Evolutionary conservation across 495 filamentous ascomycete genomes (phyloP).

Genomic region (Thozetella sp.): DNA sequence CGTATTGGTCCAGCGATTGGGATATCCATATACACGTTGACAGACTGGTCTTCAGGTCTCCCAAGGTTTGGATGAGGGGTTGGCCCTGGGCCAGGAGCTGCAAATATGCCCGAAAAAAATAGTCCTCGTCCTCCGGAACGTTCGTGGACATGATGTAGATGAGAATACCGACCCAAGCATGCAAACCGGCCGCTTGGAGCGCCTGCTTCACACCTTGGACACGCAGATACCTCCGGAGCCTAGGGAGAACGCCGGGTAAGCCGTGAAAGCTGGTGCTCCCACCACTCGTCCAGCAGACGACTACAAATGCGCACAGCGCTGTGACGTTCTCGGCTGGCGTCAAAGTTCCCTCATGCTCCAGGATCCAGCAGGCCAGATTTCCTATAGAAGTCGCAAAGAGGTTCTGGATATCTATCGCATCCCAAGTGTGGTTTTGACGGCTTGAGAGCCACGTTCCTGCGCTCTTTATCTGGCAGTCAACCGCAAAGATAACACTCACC

Average conservation of each 20-base stretch:
- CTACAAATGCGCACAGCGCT: slow-evolving; percentile 12
- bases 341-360: slow-evolving; percentile 6
- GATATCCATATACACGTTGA: slow-evolving; percentile 7
- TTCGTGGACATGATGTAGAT: slow-evolving; percentile 11
- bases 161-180: slow-evolving; percentile 14
- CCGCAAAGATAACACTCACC: slow-evolving; percentile 1
- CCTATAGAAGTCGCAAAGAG: slow-evolving; percentile 11
- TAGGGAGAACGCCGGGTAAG: slow-evolving; percentile 12
- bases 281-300: slow-evolving; percentile 12
- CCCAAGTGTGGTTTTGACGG: not conserved
- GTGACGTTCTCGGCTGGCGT: slow-evolving; percentile 12
- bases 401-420: slow-evolving; percentile 16
- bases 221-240: slow-evolving; percentile 9
- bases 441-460: slow-evolving; percentile 1
- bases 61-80: slow-evolving; percentile 5
- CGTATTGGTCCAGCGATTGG: too few relatives aligned
- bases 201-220: not conserved
- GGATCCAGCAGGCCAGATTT: slow-evolving; percentile 12
- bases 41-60: slow-evolving; percentile 6
- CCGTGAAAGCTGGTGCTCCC: slow-evolving; percentile 10
- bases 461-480: slow-evolving; percentile 11
- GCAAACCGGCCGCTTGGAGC: slow-evolving; percentile 9
- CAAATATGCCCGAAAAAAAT: slow-evolving; percentile 12
- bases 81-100: slow-evolving; percentile 6
- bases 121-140: slow-evolving; percentile 7